Conservation (phyloP, 352 stramenopile species). For the Pythium guiyangense region DNA sequence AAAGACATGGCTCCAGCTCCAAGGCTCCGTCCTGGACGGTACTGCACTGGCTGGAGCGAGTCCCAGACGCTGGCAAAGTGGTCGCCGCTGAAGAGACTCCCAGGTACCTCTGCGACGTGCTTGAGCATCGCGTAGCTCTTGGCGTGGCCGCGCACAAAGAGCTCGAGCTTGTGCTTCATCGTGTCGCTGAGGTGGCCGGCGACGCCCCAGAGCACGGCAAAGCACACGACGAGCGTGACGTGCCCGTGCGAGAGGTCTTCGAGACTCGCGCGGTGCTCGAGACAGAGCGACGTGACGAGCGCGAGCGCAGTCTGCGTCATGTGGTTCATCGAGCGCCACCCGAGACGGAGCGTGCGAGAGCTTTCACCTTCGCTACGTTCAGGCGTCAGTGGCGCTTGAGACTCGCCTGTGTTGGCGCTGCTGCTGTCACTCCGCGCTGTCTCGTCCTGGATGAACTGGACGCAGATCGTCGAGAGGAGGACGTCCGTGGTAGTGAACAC, state of each 20-base stretch:
- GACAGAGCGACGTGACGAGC: slow-evolving; percentile 29
- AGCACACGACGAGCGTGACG: slow-evolving; percentile 30
- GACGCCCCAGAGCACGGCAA: slow-evolving; percentile 51
- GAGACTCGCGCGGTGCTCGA: slow-evolving; percentile 28
- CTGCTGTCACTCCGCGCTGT: neutral
- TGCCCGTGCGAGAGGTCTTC: slow-evolving; percentile 23
- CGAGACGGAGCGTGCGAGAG: slow-evolving; percentile 16
- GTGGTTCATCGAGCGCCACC: slow-evolving; percentile 36
- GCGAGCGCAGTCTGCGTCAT: slow-evolving; percentile 30
- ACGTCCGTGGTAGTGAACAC: slow-evolving; percentile 26
- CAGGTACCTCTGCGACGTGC: slow-evolving; percentile 23
- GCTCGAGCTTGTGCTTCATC: slow-evolving; percentile 42
- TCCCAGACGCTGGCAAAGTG: slow-evolving; percentile 39
- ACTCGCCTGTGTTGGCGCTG: neutral
- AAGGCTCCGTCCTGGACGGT: neutral
- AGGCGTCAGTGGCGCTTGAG: neutral
- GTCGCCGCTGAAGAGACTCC: slow-evolving; percentile 30
- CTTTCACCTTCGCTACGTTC: neutral
- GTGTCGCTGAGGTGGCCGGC: slow-evolving; percentile 33
- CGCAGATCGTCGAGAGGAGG: slow-evolving; percentile 24
- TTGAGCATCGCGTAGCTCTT: slow-evolving; percentile 34
- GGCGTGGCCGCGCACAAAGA: slow-evolving; percentile 28
- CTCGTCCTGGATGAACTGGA: slow-evolving; percentile 25
- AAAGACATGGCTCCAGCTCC: too few relatives aligned
- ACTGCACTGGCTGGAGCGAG: slow-evolving; percentile 5